Base-by-base conservation (phyloP, 2,329 filamentous ascomycete genomes). In the Cordyceps cicadae region DNA sequence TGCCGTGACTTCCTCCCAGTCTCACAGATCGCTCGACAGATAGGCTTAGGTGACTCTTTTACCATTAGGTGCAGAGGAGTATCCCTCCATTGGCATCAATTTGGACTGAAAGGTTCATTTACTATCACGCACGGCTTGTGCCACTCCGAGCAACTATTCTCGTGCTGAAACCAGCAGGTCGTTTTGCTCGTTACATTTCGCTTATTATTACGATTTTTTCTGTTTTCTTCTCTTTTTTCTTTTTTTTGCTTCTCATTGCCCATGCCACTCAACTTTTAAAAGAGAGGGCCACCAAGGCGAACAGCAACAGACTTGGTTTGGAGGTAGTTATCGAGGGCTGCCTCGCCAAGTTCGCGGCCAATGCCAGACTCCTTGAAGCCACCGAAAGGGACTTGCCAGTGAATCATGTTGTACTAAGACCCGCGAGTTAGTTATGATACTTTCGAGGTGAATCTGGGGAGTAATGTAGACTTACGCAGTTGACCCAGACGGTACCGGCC, bases 291-390 rank as follows among this genome's bases (percentile, higher is more conserved):
- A 54, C 68, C 77, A 61, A 82, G 68, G 60, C 79, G 76, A 70
- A 87, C 84, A 34, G 78, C 77, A 4, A 89, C 85, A 5, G 82
- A 82, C 80, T 89, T 89, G 71, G 77, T 83, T 72, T 89, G 81
- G 14, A 84, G 87, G 73, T 89, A 90, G 75, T 87, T 86, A 48
- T 78, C 76, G 61, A 89, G 72, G 1, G 85, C 87, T 49, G 82
- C 83, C 77, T 88, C 85, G 64, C 87, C 87, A 4, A 89, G 77
- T 73, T 95, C 90, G 61, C 88, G 85, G 50, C 90, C 90, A 61
- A 92, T 88, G 63, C 90, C 90, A 29, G 79, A 84, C 75, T 91
- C 83, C 76, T 92, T 93, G 79, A 83, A 90, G 0, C 91, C 90
- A 59, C 88, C 87, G 66, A 92, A 92, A 19, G 75, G 75, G 0